Evolutionary conservation across 2,329 filamentous ascomycete genomes (phyloP).

Genomic region (Fusarium brevicatenulatum): DNA sequence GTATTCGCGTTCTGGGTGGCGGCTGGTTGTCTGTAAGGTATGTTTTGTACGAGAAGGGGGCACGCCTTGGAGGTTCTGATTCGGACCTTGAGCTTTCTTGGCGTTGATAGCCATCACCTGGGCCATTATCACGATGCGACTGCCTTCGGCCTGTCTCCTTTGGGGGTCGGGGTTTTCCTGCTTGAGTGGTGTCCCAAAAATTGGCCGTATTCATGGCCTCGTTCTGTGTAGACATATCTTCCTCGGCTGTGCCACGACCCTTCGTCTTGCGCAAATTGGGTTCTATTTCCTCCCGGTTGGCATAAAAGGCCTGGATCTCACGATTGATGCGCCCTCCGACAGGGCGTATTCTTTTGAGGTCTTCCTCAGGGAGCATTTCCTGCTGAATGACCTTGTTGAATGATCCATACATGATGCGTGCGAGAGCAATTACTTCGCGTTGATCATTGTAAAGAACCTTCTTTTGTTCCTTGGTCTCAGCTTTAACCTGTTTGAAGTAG

Average conservation of each 20-base stretch:
- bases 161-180: conserved; percentile 9
- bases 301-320: conserved; percentile 51
- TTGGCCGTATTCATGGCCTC: conserved; percentile 36
- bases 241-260: conserved; percentile 28
- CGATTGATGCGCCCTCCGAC: conserved; percentile 52
- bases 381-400: conserved; percentile 57
- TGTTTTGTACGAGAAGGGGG: neutral
- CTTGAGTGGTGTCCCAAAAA: conserved; percentile 49
- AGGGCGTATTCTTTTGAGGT: conserved; percentile 48
- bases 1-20: neutral
- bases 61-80: neutral
- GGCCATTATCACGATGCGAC: neutral
- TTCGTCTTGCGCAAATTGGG: conserved; percentile 44
- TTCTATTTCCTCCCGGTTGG: conserved; percentile 48
- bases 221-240: conserved; percentile 35
- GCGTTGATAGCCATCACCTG: neutral
- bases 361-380: conserved; percentile 50
- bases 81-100: neutral
- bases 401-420: conserved; percentile 57
- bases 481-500: conserved; percentile 45
- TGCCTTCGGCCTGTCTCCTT: neutral
- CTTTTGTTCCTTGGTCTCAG: conserved; percentile 41
- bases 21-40: neutral
- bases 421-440: conserved; percentile 57
- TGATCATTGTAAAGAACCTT: conserved; percentile 48